These are phyloP conservation scores for Petasospora fabianii DNA, from an alignment of 1,139 yeast genomes.

Conservation along the genomic window DNA sequence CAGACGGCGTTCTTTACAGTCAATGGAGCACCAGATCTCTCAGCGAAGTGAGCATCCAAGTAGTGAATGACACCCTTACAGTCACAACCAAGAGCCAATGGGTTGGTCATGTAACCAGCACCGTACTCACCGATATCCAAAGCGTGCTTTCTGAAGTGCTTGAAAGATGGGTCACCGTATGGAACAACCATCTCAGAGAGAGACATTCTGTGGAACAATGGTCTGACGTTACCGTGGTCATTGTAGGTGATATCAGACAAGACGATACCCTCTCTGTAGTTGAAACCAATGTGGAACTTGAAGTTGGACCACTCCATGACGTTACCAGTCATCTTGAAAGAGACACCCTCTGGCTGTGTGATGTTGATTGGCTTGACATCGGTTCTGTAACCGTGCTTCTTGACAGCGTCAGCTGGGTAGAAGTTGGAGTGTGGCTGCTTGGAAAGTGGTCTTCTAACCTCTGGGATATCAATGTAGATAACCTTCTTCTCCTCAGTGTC, in stretches of 20 bases:
- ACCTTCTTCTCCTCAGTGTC: slow-evolving; percentile 70
- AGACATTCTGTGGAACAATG: slow-evolving; percentile 74
- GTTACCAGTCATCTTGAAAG: slow-evolving; percentile 66
- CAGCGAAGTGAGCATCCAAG: slow-evolving; percentile 69
- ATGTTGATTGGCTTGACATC: slow-evolving; percentile 62
- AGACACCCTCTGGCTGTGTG: slow-evolving; percentile 79
- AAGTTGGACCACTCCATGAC: slow-evolving; percentile 75
- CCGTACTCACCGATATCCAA: slow-evolving; percentile 86
- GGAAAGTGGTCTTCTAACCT: slow-evolving; percentile 68
- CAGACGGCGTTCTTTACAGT: slow-evolving; percentile 75
- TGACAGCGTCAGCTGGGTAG: slow-evolving; percentile 61
- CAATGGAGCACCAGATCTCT: slow-evolving; percentile 62
- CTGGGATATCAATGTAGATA: slow-evolving; percentile 70
- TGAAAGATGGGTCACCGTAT: slow-evolving; percentile 74
- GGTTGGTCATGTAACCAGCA: slow-evolving; percentile 82
- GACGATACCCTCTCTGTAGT: slow-evolving; percentile 82
- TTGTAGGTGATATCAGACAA: slow-evolving; percentile 68
- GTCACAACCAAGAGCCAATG: slow-evolving; percentile 74
- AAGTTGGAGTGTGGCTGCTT: slow-evolving; percentile 65
- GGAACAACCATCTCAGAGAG: slow-evolving; percentile 84
- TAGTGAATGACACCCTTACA: slow-evolving; percentile 83
- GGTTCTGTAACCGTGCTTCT: slow-evolving; percentile 58
- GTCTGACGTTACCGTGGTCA: slow-evolving; percentile 68
- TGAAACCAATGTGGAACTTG: slow-evolving; percentile 75
- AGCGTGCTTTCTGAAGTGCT: slow-evolving; percentile 82